Evolutionary conservation across 495 filamentous ascomycete species (phyloP), one percentile per base, ranked within the genome.

Genomic region (Thozetella sp.): DNA sequence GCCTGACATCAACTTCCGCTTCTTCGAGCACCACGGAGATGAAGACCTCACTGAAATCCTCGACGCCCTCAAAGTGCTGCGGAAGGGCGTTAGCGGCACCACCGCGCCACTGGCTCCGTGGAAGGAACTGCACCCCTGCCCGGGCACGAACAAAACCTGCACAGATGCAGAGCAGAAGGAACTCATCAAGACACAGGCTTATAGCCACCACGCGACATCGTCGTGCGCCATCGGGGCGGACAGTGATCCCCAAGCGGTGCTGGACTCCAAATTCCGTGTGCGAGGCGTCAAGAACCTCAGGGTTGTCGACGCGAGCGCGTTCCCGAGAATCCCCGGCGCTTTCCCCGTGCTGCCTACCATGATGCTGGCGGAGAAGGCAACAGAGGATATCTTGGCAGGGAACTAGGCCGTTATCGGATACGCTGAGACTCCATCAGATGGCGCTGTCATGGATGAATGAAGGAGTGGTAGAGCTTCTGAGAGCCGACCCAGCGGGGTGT

Each of bases 321-420:
- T 83, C 59, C 80, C 84, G 0, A 66, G 69, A 15, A 79, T 82
- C n/a, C 82, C 80, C 0, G 87, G 87, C 0, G 80, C 79, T n/a
- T 89, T 86, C 46, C 81, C 84, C n/a, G 76, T 76, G 22, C 67
- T 83, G 43, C 79, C 86, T 3, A 86, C 85, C 1, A 88, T 88
- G 65, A 86, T 88, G 79, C 63, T 89, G 23, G 80, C 79, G 50
- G 83, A 85, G 64, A 89, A 89, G 77, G 87, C 86, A 1, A 78
- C 83, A 0, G 85, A 84, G 52, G 84, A 85, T 22, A 87, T 89
- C 43, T 20, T 48, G 43, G 43, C 43, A 9, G 30, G 30, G 9
- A 6, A 37, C 30, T 37, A 6, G 30, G 9, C 6, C 17, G 30
- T 9, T 37, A 17, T 6, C 9, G 30, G 17, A 37, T 37, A 37